Percentiles rank a stretch among this genome's conserved stretches.
phyloP scores from a whole-genome alignment of 257 asterid species.

The Fraxinus excelsior region DNA sequence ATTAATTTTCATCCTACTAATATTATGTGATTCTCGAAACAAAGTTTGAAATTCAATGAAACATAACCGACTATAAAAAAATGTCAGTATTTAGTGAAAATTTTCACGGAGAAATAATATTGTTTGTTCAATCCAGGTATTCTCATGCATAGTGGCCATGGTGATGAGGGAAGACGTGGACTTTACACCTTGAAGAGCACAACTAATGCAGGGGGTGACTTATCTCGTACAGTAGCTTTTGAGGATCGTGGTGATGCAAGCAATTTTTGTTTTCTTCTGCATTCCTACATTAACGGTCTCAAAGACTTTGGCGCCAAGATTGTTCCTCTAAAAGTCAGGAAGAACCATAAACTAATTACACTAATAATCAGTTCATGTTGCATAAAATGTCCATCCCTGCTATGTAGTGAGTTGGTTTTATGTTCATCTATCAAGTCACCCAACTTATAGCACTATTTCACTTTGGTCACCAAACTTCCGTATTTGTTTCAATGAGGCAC shows the following conservation, averaged over 20 bases:
- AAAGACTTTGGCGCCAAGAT: conserved; percentile 68
- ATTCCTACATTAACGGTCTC: conserved; percentile 64
- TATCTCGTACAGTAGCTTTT: conserved; percentile 72
- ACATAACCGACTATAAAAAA: neutral
- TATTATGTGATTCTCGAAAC: neutral
- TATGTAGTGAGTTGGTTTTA: neutral
- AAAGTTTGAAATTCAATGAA: neutral
- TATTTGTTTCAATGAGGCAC: no score
- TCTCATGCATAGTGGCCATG: conserved; percentile 51
- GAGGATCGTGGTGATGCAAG: conserved; percentile 82
- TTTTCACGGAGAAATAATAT: neutral
- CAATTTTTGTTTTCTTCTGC: conserved; percentile 73
- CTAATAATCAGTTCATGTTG: neutral
- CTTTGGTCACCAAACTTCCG: neutral
- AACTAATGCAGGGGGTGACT: conserved; percentile 34
- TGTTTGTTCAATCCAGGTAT: conserved; percentile 46
- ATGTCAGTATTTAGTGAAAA: neutral
- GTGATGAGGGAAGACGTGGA: conserved; percentile 54
- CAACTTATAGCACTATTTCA: neutral
- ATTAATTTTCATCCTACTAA: neutral
- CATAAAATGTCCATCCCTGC: neutral
- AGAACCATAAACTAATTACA: conserved; percentile 26
- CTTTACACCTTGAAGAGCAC: conserved; percentile 49
- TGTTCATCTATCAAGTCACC: neutral
- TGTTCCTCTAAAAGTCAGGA: conserved; percentile 65